Conservation (phyloP, 805 yeast genomes). For the Wickerhamomyces strasburgensis region DNA sequence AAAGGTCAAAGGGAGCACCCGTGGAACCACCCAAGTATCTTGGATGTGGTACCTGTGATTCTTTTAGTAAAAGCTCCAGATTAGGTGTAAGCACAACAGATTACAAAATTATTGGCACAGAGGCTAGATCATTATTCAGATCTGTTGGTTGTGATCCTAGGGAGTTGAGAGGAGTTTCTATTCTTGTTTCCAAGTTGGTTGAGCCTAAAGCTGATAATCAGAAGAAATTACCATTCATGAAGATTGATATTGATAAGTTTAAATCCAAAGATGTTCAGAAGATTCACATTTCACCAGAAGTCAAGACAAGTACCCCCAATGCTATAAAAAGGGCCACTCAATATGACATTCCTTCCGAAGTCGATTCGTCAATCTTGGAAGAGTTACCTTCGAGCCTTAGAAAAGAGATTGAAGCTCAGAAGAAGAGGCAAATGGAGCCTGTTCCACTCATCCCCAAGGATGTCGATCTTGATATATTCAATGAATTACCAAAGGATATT, state of each 20-base stretch:
- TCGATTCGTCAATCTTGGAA: constrained; percentile 24
- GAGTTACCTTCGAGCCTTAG: constrained; percentile 21
- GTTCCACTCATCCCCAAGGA: constrained; percentile 25
- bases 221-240: constrained; percentile 31
- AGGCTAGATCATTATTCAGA: constrained; percentile 51
- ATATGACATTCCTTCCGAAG: constrained; percentile 26
- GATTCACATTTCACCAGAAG: background rate
- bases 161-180: constrained; percentile 76
- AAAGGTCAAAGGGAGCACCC: constrained; percentile 63
- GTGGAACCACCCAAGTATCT: constrained; percentile 69
- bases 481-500: constrained; percentile 60
- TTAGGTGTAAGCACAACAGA: constrained; percentile 61
- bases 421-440: constrained; percentile 16
- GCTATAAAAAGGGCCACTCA: constrained; percentile 17
- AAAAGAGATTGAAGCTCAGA: constrained; percentile 12
- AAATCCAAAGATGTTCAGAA: constrained; percentile 1
- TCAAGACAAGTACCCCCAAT: background rate
- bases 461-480: constrained; percentile 64
- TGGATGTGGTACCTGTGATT: constrained; percentile 81
- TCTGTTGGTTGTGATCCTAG: constrained; percentile 52
- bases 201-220: constrained; percentile 28
- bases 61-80: constrained; percentile 50
- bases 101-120: constrained; percentile 55
- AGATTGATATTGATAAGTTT: constrained; percentile 10
- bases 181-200: constrained; percentile 59